Base-by-base conservation (phyloP, 1,139 yeast genomes). In the Entelexis paramagnoliae region DNA sequence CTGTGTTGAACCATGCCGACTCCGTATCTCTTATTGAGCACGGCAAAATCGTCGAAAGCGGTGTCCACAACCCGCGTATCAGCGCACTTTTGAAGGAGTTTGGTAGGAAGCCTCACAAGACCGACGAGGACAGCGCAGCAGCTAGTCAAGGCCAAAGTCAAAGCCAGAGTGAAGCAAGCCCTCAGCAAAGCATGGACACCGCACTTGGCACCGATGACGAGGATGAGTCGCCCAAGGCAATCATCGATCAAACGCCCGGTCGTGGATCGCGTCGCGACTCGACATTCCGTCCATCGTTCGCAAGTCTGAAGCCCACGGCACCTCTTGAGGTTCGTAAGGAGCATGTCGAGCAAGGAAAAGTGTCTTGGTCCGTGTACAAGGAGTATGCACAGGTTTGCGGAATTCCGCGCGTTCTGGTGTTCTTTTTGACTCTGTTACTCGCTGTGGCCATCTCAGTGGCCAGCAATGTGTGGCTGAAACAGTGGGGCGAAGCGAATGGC, bases 401-500 rank as follows among this genome's bases (percentile, higher is more conserved):
- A 58, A 77, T 85, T n/a, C 67, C 64, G 49, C 80, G 79, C 58
- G 95, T 89, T 17, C 36, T 72, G 0, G 60, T 81, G 3, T 80
- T 81, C 63, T 63, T 86, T 52, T 51, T 66, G 13, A 58, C 68
- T 49, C 55, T 68, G 42, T 63, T 82, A 20, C 48, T 71, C 7
- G 75, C 88, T 1, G 83, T 81, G 76, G 69, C 77, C 20, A 66
- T 84, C 45, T 76, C 80, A 53, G 85, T 81, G 43, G 67, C 71
- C 48, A 76, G 89, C 43, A 87, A 82, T 64, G 77, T 91, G 50
- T 91, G 98, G 98, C 78, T 91, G 63, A 91, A 91, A 66, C 89
- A 87, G 66, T 93, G 98, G 98, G 87, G 97, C 10, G 98, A 91
- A 65, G 78, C 83, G 35, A 91, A 91, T 64, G 75, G 88, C 4